Evolutionary conservation across 2,329 filamentous ascomycete genomes (phyloP).

Genomic region (Colletotrichum sp.): DNA sequence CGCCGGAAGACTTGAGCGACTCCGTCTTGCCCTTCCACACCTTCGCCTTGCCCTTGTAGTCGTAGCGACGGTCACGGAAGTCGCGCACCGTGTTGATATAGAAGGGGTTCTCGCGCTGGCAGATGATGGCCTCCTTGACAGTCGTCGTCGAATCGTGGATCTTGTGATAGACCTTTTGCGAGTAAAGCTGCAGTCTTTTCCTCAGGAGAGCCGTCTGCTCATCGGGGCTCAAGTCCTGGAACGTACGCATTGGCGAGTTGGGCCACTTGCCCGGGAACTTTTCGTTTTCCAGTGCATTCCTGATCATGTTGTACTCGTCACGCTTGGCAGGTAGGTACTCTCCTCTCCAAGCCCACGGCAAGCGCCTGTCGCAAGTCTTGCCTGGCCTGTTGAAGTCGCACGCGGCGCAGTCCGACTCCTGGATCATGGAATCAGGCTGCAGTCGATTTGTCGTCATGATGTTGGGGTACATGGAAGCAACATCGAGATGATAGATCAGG

Average conservation of each 20-base stretch:
- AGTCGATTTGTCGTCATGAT: slow-evolving; percentile 99
- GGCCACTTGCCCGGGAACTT: slow-evolving; percentile 83
- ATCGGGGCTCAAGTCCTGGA: slow-evolving; percentile 80
- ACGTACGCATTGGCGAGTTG: slow-evolving; percentile 73
- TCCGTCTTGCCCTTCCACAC: slow-evolving; percentile 98
- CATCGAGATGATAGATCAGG: slow-evolving; percentile 96
- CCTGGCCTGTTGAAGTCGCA: slow-evolving; percentile 98
- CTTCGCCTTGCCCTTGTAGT: slow-evolving; percentile 98
- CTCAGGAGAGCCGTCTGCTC: slow-evolving; percentile 83
- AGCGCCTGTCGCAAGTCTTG: slow-evolving; percentile 91
- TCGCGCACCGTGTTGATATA: slow-evolving; percentile 96
- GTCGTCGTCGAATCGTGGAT: slow-evolving; percentile 95
- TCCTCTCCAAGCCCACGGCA: slow-evolving; percentile 98
- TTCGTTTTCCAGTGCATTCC: slow-evolving; percentile 89
- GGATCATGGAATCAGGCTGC: slow-evolving; percentile 98
- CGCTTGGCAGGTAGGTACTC: slow-evolving; percentile 95
- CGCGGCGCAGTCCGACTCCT: slow-evolving; percentile 93
- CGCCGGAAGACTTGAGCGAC: slow-evolving; percentile 81
- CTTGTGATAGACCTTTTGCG: slow-evolving; percentile 99
- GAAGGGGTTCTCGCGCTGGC: slow-evolving; percentile 96
- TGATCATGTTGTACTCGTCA: slow-evolving; percentile 99
- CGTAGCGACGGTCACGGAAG: slow-evolving; percentile 96
- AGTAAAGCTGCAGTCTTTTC: slow-evolving; percentile 90
- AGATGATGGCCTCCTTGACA: slow-evolving; percentile 95
- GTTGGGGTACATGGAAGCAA: slow-evolving; percentile 99